Percentiles rank a stretch among this genome's conserved stretches.
phyloP scores from a whole-genome alignment of 371 early-diverging fungal genomes.

The Mortierella sp. region DNA sequence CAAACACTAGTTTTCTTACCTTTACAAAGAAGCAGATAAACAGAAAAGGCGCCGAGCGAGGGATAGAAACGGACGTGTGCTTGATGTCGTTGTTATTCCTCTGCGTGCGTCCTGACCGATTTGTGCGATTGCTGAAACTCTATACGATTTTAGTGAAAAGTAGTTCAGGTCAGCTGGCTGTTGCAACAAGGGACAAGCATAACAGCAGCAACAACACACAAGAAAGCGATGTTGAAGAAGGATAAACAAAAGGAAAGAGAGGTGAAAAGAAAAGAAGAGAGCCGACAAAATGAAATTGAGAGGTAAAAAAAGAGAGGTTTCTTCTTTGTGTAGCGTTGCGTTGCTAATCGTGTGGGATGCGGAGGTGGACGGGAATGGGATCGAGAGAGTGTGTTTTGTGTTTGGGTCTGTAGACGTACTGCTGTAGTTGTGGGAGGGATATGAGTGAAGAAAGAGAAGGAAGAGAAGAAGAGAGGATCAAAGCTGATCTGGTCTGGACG shows the following conservation, averaged over 20 bases:
- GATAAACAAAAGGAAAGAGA: slow-evolving; percentile 1
- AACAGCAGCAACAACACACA: background rate
- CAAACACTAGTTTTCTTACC: background rate
- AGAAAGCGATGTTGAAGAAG: background rate
- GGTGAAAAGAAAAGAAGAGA: background rate
- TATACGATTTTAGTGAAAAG: background rate
- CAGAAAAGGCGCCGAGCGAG: background rate
- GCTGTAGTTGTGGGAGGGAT: background rate
- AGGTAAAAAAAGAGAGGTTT: background rate
- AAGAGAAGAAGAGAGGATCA: background rate
- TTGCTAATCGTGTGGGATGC: background rate
- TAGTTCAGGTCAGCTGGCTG: background rate
- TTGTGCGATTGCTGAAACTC: background rate
- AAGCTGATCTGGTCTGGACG: background rate
- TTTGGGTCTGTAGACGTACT: background rate
- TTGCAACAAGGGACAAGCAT: background rate
- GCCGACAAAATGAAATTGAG: slow-evolving; percentile 8
- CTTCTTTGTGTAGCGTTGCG: background rate
- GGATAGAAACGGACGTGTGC: background rate
- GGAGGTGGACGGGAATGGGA: background rate
- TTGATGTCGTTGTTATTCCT: background rate
- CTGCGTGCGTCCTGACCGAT: background rate
- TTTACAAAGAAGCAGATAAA: background rate
- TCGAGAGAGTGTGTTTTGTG: background rate
- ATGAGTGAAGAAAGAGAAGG: no score